phyloP scores from a whole-genome alignment of 2,329 filamentous ascomycete genomes.

The Cercospora sp. region DNA sequence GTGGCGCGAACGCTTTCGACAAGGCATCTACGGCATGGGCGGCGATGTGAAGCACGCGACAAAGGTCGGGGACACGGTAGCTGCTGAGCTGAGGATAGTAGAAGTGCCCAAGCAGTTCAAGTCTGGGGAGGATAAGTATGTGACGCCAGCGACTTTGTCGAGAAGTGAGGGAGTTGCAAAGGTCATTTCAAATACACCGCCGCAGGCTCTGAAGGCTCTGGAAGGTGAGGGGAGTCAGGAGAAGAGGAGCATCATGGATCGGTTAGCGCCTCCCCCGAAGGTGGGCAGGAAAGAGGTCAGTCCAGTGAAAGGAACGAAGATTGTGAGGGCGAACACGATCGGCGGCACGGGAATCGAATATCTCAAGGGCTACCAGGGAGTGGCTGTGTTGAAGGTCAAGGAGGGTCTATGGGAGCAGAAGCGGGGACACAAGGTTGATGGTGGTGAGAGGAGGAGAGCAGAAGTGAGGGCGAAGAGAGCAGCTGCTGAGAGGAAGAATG shows the following conservation, averaged over 20 bases:
- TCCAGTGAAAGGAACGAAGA: constrained; percentile 63
- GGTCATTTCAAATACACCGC: constrained; percentile 61
- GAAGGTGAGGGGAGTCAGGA: background rate
- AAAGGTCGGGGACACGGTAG: constrained; percentile 48
- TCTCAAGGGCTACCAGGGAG: constrained; percentile 61
- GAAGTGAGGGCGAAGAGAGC: constrained; percentile 85
- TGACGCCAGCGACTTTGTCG: constrained; percentile 50
- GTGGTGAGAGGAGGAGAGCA: constrained; percentile 85
- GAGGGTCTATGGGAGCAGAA: constrained; percentile 94
- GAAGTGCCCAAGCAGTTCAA: constrained; percentile 45
- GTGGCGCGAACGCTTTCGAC: constrained; percentile 83
- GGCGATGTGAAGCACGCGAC: constrained; percentile 76
- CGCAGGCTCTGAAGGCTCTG: constrained; percentile 35
- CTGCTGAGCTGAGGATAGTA: constrained; percentile 59
- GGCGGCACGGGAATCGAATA: constrained; percentile 72
- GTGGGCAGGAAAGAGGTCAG: constrained; percentile 34
- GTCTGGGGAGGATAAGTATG: constrained; percentile 11
- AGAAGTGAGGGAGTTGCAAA: constrained; percentile 57
- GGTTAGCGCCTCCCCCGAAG: constrained; percentile 38
- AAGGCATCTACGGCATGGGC: constrained; percentile 74
- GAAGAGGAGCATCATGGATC: constrained; percentile 28
- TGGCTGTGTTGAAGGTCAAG: constrained; percentile 66
- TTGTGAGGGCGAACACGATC: constrained; percentile 68
- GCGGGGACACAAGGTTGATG: constrained; percentile 88
- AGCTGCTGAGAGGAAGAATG: constrained; percentile 68